Evolutionary conservation across 2,329 filamentous ascomycete species (phyloP).

Genomic region (Lachnellula hyalina): DNA sequence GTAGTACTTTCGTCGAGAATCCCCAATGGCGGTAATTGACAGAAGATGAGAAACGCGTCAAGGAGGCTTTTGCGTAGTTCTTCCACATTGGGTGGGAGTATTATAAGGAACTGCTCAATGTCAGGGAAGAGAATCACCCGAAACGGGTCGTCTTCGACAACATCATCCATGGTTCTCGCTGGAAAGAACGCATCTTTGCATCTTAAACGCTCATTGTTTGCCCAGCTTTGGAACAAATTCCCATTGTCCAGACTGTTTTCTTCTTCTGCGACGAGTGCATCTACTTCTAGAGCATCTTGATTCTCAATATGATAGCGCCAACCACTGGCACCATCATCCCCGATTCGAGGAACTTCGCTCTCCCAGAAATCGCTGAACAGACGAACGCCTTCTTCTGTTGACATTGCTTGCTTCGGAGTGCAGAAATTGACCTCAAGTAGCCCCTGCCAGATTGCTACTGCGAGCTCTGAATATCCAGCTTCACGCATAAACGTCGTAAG

Average conservation of each 20-base stretch:
- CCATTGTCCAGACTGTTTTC: slow-evolving; percentile 12
- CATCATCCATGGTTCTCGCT: slow-evolving; percentile 68
- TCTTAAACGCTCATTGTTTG: slow-evolving; percentile 47
- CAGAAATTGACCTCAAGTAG: slow-evolving; percentile 68
- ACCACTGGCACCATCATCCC: slow-evolving; percentile 65
- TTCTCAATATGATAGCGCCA: slow-evolving; percentile 55
- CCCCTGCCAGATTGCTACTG: slow-evolving; percentile 78
- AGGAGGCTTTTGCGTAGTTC: slow-evolving; percentile 46
- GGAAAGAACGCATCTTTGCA: slow-evolving; percentile 51
- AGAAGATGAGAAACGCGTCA: slow-evolving; percentile 67
- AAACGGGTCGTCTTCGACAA: slow-evolving; percentile 74
- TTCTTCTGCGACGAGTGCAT: slow-evolving; percentile 15
- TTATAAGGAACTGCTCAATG: slow-evolving; percentile 57
- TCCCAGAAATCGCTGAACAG: slow-evolving; percentile 79
- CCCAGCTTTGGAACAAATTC: slow-evolving; percentile 40
- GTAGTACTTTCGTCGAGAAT: slow-evolving; percentile 19
- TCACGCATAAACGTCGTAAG: slow-evolving; percentile 70
- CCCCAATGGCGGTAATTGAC: slow-evolving; percentile 51
- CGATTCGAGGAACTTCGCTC: slow-evolving; percentile 71
- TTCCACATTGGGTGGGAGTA: slow-evolving; percentile 39
- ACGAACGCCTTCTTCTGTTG: slow-evolving; percentile 13
- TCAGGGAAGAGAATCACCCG: slow-evolving; percentile 77
- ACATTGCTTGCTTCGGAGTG: slow-evolving; percentile 38
- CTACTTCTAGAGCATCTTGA: slow-evolving; percentile 16
- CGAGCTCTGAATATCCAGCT: slow-evolving; percentile 71